These are phyloP conservation scores for Hypoxylon intermedium DNA, from an alignment of 495 filamentous ascomycete genomes.

Conservation along the genomic window DNA sequence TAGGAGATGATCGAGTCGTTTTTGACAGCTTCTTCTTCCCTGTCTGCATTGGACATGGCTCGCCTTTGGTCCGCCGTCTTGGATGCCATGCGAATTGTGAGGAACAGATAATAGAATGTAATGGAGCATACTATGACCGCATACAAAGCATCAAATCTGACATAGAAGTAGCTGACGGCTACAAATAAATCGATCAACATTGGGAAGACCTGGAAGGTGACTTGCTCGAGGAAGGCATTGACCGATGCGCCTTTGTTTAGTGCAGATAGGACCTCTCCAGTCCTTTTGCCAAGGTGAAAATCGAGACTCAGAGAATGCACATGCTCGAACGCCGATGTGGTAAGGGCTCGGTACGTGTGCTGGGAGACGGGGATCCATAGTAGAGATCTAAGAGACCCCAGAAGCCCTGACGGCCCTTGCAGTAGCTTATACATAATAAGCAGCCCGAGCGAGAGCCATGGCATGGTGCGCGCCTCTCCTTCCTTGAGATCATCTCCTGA, in stretches of 20 bases:
- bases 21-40: conserved; percentile 96
- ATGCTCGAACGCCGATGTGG: conserved; percentile 94
- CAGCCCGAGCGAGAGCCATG: conserved; percentile 65
- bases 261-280: conserved; percentile 92
- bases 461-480: conserved; percentile 34
- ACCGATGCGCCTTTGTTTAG: conserved; percentile 95
- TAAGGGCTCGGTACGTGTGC: conserved; percentile 93
- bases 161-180: conserved; percentile 84
- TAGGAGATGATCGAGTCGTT: conserved; percentile 98
- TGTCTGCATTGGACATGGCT: conserved; percentile 90
- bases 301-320: conserved; percentile 94
- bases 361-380: conserved; percentile 97
- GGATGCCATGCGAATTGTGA: conserved; percentile 94
- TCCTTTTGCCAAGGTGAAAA: conserved; percentile 96
- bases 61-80: conserved; percentile 89
- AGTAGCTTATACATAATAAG: conserved; percentile 84
- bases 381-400: conserved; percentile 79
- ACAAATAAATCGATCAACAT: conserved; percentile 92
- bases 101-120: conserved; percentile 94
- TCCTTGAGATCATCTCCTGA: conserved; percentile 40
- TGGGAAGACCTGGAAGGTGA: conserved; percentile 92
- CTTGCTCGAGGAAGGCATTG: conserved; percentile 94
- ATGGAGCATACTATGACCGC: conserved; percentile 89
- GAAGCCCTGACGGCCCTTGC: conserved; percentile 84
- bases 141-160: conserved; percentile 84